Evolutionary conservation across 495 filamentous ascomycete genomes (phyloP).

Genomic region (Aspergillus funiculosus): DNA sequence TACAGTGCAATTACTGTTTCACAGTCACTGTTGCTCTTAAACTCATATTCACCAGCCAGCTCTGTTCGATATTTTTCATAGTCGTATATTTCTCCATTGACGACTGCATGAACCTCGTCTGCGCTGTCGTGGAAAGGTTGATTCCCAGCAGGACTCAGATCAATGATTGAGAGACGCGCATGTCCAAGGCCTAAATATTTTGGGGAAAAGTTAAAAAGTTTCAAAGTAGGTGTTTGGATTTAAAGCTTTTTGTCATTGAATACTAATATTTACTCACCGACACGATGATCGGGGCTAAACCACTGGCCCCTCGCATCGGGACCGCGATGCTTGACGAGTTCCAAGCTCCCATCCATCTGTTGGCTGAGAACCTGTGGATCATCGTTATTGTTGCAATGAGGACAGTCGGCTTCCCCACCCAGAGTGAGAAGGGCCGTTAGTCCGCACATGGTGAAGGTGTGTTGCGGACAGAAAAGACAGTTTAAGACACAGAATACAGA

Average conservation of each 20-base stretch:
- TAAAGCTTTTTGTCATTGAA: too few species aligned
- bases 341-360: slow-evolving; percentile 24
- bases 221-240: too few species aligned
- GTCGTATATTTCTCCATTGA: slow-evolving; percentile 54
- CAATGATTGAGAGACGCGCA: slow-evolving; percentile 47
- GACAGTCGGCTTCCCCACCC: neutral
- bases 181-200: slow-evolving; percentile 31
- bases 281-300: slow-evolving; percentile 36
- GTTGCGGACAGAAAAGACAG: neutral
- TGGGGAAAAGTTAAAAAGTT: neutral
- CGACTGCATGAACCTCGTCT: slow-evolving; percentile 42
- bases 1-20: slow-evolving; percentile 50
- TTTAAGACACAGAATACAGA: too few species aligned
- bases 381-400: neutral
- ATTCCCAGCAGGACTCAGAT: slow-evolving; percentile 38
- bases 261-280: slow-evolving; percentile 28
- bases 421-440: slow-evolving; percentile 11
- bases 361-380: neutral
- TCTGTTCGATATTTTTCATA: slow-evolving; percentile 34
- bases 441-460: slow-evolving; percentile 5
- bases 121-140: slow-evolving; percentile 44
- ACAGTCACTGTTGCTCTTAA: slow-evolving; percentile 38
- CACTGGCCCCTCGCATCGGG: slow-evolving; percentile 43
- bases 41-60: slow-evolving; percentile 33
- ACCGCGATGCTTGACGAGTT: slow-evolving; percentile 42